Conservation (phyloP, 2,329 filamentous ascomycete genomes). For the Fusarium sp. region DNA sequence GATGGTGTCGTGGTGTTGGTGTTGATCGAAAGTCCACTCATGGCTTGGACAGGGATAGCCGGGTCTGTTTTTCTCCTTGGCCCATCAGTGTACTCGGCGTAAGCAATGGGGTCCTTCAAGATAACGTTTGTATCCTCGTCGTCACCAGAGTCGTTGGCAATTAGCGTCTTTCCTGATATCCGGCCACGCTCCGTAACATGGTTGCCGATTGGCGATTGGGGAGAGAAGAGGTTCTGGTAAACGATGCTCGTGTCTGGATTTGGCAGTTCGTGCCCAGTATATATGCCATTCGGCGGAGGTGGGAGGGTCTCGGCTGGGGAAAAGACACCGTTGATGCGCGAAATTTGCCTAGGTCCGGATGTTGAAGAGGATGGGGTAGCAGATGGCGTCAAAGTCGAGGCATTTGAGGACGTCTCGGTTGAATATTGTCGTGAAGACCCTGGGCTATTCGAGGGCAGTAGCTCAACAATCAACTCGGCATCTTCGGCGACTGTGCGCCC, state of each 20-base stretch:
- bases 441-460: conserved; percentile 57
- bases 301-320: conserved; percentile 71
- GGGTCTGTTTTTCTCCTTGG: conserved; percentile 77
- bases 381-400: conserved; percentile 39
- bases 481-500: conserved; percentile 65
- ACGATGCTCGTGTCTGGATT: conserved; percentile 64
- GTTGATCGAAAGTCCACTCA: conserved; percentile 78
- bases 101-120: conserved; percentile 78
- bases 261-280: conserved; percentile 68
- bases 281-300: conserved; percentile 66
- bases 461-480: conserved; percentile 67
- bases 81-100: conserved; percentile 69
- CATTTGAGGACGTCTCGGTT: conserved; percentile 35
- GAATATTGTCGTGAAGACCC: conserved; percentile 44
- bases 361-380: conserved; percentile 50
- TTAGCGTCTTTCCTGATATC: conserved; percentile 76
- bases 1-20: conserved; percentile 63
- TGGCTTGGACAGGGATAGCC: conserved; percentile 75
- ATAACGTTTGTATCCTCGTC: conserved; percentile 78
- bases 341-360: conserved; percentile 62
- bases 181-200: conserved; percentile 72
- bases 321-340: conserved; percentile 72
- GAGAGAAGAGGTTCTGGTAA: conserved; percentile 76
- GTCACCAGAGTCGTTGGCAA: conserved; percentile 73
- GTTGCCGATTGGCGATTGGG: conserved; percentile 79